Conservation (phyloP, 2,329 filamentous ascomycete genomes). For the Tolypocladium inflatum region DNA sequence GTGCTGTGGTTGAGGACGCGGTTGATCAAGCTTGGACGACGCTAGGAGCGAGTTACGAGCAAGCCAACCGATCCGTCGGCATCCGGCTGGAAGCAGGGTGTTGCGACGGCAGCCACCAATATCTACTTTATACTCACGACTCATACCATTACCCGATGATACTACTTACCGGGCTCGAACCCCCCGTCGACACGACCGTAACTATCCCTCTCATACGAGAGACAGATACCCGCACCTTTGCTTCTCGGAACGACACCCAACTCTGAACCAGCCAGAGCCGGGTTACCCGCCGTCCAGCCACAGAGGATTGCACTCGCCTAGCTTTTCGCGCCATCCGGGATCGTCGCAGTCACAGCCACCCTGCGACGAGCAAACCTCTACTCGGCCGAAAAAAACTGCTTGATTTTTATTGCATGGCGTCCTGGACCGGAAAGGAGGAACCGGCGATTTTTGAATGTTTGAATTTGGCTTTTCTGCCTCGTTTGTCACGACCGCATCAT, state of each 20-base stretch:
- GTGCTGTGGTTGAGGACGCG: conserved; percentile 55
- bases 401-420: conserved; percentile 2
- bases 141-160: not conserved
- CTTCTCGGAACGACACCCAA: not conserved
- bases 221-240: not conserved
- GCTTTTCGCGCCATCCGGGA: not conserved
- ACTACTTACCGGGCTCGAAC: not conserved
- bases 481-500: conserved; percentile 2
- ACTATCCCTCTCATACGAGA: not conserved
- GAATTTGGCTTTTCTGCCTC: not conserved
- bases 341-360: not conserved
- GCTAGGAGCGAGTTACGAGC: conserved; percentile 19
- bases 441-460: not conserved
- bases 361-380: not conserved
- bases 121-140: not conserved
- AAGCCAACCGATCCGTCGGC: not conserved
- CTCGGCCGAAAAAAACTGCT: not conserved
- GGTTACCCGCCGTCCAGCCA: not conserved
- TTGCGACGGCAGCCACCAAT: not conserved
- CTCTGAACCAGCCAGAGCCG: not conserved
- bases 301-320: not conserved
- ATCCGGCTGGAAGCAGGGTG: not conserved
- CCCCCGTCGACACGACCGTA: not conserved
- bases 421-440: not conserved
- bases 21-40: conserved; percentile 29